Conservation (phyloP, 2,329 filamentous ascomycete species). For the Diaporthe amygdali region DNA sequence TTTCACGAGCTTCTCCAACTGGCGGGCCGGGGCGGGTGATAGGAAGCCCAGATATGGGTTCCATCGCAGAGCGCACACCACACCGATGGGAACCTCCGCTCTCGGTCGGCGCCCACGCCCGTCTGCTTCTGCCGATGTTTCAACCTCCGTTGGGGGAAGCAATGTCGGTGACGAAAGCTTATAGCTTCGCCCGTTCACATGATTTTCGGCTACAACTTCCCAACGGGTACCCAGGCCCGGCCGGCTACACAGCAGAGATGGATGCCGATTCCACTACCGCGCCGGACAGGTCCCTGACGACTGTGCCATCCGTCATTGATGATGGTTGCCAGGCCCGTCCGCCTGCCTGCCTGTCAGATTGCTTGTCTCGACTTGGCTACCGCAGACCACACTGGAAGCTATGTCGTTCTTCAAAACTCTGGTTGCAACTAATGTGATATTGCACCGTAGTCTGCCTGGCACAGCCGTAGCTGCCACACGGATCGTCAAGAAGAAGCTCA, state of each 20-base stretch:
- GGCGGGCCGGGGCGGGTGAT: background rate
- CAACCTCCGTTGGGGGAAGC: background rate
- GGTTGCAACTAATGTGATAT: too few species aligned
- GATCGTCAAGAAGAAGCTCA: background rate
- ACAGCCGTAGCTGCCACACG: background rate
- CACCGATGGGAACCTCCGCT: background rate
- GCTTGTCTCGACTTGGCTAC: background rate
- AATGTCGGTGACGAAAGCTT: background rate
- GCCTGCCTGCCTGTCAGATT: background rate
- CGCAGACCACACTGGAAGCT: background rate
- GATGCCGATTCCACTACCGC: background rate
- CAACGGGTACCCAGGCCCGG: background rate
- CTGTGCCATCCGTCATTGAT: background rate
- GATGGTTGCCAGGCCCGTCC: background rate
- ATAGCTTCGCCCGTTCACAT: background rate
- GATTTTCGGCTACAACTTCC: background rate
- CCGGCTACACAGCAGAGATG: background rate
- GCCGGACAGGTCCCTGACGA: too few species aligned
- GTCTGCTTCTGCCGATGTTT: constrained; percentile 5
- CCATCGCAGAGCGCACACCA: background rate
- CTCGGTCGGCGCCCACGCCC: background rate
- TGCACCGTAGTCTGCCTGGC: background rate
- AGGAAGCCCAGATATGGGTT: background rate
- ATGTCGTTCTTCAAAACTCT: background rate
- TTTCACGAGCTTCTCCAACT: background rate